These are phyloP conservation scores for Xylaria curta DNA, from an alignment of 495 filamentous ascomycete species.

Conservation along the genomic window DNA sequence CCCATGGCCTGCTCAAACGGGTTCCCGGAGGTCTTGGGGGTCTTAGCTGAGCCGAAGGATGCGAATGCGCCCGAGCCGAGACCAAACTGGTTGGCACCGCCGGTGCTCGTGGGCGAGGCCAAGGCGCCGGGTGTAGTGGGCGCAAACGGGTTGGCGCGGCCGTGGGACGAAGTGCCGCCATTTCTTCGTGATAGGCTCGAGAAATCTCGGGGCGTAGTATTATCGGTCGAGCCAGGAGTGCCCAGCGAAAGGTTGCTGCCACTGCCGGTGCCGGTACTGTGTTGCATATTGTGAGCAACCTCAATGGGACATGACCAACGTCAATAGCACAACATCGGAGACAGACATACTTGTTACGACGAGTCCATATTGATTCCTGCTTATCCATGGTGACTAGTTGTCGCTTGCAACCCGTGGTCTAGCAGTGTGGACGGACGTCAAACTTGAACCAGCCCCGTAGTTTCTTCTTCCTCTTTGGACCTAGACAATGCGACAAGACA, in stretches of 20 bases:
- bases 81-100: constrained; percentile 91
- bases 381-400: constrained; percentile 44
- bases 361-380: constrained; percentile 74
- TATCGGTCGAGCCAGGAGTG: constrained; percentile 67
- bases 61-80: constrained; percentile 95
- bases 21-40: constrained; percentile 85
- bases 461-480: constrained; percentile 23
- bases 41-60: constrained; percentile 87
- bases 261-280: constrained; percentile 50
- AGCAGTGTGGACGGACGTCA: constrained; percentile 15
- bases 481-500: constrained; percentile 21
- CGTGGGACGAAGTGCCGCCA: constrained; percentile 77
- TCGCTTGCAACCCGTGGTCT: constrained; percentile 22
- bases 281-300: constrained; percentile 14
- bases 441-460: constrained; percentile 27
- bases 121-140: constrained; percentile 73
- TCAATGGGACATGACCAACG: constrained; percentile 1
- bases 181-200: constrained; percentile 42
- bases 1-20: constrained; percentile 75
- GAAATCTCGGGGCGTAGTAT: constrained; percentile 67
- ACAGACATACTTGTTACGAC: constrained; percentile 83
- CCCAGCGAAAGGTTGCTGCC: constrained; percentile 90
- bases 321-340: neutral
- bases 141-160: constrained; percentile 86
- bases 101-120: constrained; percentile 84